Evolutionary conservation across 306 rosid genomes (phyloP).

Genomic region (Urtica urens): DNA sequence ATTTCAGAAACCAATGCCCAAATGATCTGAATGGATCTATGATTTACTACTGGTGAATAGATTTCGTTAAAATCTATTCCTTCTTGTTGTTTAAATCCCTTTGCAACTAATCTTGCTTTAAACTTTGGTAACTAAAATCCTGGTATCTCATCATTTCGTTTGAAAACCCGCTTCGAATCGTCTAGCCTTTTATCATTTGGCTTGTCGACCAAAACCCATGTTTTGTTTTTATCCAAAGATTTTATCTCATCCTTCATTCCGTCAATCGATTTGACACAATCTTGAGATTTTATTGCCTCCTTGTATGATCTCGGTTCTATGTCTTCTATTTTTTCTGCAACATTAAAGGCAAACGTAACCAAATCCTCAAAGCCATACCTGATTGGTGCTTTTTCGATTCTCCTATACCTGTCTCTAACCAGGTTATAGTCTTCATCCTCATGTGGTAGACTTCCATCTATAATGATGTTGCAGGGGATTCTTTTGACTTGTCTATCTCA

Average conservation of each 20-base stretch:
- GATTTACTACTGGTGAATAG: not conserved
- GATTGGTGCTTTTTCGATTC: not conserved
- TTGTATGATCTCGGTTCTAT: not conserved
- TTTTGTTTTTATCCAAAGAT: not conserved
- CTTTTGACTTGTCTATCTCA: not conserved
- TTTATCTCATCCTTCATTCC: not conserved
- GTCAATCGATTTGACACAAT: not conserved
- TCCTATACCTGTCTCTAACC: not conserved
- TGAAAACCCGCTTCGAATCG: not conserved
- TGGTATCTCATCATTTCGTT: not conserved
- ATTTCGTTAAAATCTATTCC: not conserved
- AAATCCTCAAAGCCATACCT: not conserved
- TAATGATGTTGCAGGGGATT: not conserved
- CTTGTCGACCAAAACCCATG: not conserved
- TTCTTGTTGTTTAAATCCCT: not conserved
- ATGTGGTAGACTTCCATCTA: not conserved
- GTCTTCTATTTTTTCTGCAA: not conserved
- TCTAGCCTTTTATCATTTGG: not conserved
- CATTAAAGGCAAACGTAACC: not conserved
- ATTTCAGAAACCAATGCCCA: not conserved
- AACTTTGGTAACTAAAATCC: not conserved
- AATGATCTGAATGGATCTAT: not conserved
- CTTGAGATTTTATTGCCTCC: not conserved
- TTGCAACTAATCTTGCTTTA: not conserved
- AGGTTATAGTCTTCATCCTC: not conserved